These are phyloP conservation scores for Bombardia bombarda DNA, from an alignment of 495 filamentous ascomycete species.

Conservation along the genomic window DNA sequence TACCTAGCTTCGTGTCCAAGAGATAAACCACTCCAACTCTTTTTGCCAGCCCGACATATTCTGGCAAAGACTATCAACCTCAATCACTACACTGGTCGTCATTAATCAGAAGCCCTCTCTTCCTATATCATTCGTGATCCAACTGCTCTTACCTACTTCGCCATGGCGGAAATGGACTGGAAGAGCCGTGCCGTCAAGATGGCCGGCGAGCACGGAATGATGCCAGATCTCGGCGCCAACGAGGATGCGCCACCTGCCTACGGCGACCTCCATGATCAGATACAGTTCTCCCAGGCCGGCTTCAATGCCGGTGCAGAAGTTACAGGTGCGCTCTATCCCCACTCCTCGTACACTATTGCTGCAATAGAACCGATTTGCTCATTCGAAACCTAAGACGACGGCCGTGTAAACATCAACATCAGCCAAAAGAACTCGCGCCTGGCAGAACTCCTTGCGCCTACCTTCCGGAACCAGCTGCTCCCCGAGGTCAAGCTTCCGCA, in stretches of 20 bases:
- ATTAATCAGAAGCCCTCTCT: not conserved
- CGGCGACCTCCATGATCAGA: slow-evolving; percentile 34
- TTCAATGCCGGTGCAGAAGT: slow-evolving; percentile 40
- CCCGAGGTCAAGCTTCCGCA: slow-evolving; percentile 28
- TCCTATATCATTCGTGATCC: not conserved
- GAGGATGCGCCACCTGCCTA: slow-evolving; percentile 36
- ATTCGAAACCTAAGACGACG: slow-evolving; percentile 41
- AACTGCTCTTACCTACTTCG: not conserved
- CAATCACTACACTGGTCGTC: not conserved
- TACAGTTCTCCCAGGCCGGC: slow-evolving; percentile 40
- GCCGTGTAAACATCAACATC: slow-evolving; percentile 69
- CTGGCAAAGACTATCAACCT: not conserved
- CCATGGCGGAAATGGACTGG: not conserved
- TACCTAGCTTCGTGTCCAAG: not conserved
- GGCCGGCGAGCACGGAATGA: no score
- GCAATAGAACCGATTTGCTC: not conserved
- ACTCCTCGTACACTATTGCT: not conserved
- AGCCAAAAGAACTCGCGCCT: slow-evolving; percentile 56
- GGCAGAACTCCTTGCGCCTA: slow-evolving; percentile 57
- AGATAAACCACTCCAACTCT: no score
- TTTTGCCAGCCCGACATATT: no score
- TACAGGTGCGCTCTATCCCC: slow-evolving; percentile 22
- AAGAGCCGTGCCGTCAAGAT: slow-evolving; percentile 15
- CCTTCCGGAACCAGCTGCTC: slow-evolving; percentile 51
- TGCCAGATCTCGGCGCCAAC: slow-evolving; percentile 17